Percentiles rank a stretch among this genome's conserved stretches.
phyloP scores from a whole-genome alignment of 352 stramenopile genomes.

The Phytophthora pistaciae region DNA sequence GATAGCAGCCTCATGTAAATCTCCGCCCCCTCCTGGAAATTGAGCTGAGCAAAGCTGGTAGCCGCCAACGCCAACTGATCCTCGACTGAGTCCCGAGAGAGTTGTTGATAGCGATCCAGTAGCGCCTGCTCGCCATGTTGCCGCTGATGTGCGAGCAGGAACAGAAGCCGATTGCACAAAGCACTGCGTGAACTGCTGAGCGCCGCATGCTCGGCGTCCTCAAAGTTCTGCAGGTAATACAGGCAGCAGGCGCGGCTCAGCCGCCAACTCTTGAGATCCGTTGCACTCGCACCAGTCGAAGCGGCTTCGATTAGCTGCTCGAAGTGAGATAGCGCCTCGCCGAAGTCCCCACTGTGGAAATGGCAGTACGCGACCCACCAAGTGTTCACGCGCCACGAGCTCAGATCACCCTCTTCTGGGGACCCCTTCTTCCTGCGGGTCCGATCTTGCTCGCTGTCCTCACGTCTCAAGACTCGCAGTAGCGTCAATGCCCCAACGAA shows the following conservation, averaged over 20 bases:
- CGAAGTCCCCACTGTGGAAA: conserved; percentile 66
- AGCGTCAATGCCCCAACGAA: conserved; percentile 58
- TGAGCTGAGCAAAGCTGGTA: conserved; percentile 54
- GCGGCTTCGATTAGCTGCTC: conserved; percentile 53
- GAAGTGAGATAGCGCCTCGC: conserved; percentile 51
- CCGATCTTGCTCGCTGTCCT: conserved; percentile 33
- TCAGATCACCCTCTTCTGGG: background rate
- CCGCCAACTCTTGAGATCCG: conserved; percentile 48
- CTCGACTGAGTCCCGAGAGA: conserved; percentile 32
- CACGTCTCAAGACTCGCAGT: conserved; percentile 31
- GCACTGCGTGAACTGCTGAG: conserved; percentile 48
- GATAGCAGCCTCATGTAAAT: conserved; percentile 75
- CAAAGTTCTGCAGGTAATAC: conserved; percentile 55
- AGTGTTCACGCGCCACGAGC: conserved; percentile 40
- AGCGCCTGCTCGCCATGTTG: conserved; percentile 79
- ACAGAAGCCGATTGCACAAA: conserved; percentile 67
- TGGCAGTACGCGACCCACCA: conserved; percentile 82
- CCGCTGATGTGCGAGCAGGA: conserved; percentile 47
- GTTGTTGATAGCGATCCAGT: conserved; percentile 77
- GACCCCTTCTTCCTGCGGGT: background rate
- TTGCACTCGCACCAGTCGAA: conserved; percentile 8
- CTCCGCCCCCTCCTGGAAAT: conserved; percentile 73
- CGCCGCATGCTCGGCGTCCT: conserved; percentile 61
- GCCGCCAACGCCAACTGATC: conserved; percentile 60
- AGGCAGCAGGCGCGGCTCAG: conserved; percentile 66